Conservation (phyloP, 1,284 basidiomycete species). For the Xanthoconium separans region DNA sequence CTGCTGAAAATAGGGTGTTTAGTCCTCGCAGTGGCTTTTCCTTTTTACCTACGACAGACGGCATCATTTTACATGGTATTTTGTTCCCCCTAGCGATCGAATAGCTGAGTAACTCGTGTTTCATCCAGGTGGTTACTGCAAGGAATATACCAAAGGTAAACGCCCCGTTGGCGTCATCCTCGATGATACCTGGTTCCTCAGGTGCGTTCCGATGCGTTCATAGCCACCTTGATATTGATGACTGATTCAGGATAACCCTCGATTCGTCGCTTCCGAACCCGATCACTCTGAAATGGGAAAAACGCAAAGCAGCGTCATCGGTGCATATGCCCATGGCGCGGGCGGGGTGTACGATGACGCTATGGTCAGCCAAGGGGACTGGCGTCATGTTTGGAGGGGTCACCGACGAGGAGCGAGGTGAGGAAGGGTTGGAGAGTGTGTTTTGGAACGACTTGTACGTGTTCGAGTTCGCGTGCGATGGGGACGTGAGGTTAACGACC, state of each 20-base stretch:
- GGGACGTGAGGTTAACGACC: background rate
- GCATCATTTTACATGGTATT: conserved; percentile 78
- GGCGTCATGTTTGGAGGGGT: conserved; percentile 92
- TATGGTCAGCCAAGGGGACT: conserved; percentile 68
- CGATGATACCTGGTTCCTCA: conserved; percentile 91
- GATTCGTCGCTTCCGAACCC: conserved; percentile 35
- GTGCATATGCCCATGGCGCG: conserved; percentile 52
- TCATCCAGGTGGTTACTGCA: conserved; percentile 79
- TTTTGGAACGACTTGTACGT: conserved; percentile 60
- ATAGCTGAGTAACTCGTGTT: background rate
- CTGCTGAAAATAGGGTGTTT: background rate
- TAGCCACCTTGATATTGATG: background rate
- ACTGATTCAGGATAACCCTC: conserved; percentile 36
- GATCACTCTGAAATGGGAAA: conserved; percentile 79
- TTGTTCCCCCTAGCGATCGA: no score
- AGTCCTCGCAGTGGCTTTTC: conserved; percentile 88
- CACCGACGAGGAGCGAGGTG: conserved; percentile 83
- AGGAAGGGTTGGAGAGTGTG: conserved; percentile 82
- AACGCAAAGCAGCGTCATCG: conserved; percentile 69
- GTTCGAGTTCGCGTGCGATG: no score
- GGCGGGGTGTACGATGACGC: conserved; percentile 83
- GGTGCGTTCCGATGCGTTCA: conserved; percentile 39
- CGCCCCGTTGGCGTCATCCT: conserved; percentile 84
- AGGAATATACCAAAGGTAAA: conserved; percentile 88
- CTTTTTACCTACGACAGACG: conserved; percentile 78